phyloP scores from a whole-genome alignment of 2,329 filamentous ascomycete genomes.

The Diplodia intermedia region DNA sequence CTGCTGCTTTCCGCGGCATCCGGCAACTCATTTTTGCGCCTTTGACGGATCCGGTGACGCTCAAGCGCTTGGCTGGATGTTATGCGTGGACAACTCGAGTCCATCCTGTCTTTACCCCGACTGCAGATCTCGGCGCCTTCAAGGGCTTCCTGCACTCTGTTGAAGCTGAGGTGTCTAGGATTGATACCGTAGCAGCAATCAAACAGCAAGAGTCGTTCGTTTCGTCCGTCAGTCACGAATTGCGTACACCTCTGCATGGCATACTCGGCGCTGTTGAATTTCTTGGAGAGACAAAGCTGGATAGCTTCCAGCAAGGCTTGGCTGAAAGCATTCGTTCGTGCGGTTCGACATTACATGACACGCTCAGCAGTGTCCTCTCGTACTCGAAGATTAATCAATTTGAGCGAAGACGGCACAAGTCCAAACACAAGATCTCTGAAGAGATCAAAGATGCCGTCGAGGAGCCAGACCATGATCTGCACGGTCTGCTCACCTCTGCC shows the following conservation, averaged over 20 bases:
- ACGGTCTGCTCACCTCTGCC: slow-evolving; percentile 18
- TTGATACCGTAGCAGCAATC: slow-evolving; percentile 32
- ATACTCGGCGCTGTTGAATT: slow-evolving; percentile 32
- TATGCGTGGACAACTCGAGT: slow-evolving; percentile 35
- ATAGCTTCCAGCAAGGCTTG: slow-evolving; percentile 29
- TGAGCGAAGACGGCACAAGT: slow-evolving; percentile 34
- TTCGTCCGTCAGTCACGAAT: slow-evolving; percentile 51
- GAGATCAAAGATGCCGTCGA: slow-evolving; percentile 21
- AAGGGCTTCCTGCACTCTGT: slow-evolving; percentile 35
- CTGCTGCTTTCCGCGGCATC: slow-evolving; percentile 31
- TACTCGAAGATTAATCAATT: slow-evolving; percentile 46
- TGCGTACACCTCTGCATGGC: slow-evolving; percentile 27
- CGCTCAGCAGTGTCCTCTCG: slow-evolving; percentile 44
- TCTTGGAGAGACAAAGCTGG: slow-evolving; percentile 36
- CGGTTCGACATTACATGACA: slow-evolving; percentile 52
- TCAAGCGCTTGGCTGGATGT: slow-evolving; percentile 37
- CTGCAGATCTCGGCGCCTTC: slow-evolving; percentile 34
- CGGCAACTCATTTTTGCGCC: slow-evolving; percentile 36
- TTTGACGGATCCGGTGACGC: slow-evolving; percentile 36
- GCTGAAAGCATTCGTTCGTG: slow-evolving; percentile 46
- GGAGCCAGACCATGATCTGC: slow-evolving; percentile 21
- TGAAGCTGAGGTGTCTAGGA: slow-evolving; percentile 31
- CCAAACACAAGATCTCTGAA: slow-evolving; percentile 33
- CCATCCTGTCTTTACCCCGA: slow-evolving; percentile 35
- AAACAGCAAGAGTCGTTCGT: slow-evolving; percentile 44